These are phyloP conservation scores for Picea abies DNA, from an alignment of 83 land plant species.

Conservation along the genomic window DNA sequence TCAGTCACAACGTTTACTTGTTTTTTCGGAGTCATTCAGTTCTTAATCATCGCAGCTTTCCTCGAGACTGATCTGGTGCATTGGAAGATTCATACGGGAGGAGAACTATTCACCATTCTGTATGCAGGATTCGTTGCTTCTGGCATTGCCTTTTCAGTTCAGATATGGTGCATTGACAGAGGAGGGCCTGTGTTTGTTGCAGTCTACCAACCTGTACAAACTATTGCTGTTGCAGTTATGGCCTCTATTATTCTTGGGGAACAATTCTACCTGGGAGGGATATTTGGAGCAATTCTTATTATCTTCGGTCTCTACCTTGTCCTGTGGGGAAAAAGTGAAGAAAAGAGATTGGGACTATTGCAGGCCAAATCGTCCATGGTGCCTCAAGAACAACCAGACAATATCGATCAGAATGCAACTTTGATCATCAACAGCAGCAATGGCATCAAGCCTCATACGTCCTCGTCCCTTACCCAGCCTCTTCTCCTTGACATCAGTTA, in stretches of 20 bases:
- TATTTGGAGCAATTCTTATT: conserved; percentile 77
- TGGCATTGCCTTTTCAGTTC: conserved; percentile 58
- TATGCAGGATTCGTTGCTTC: conserved; percentile 76
- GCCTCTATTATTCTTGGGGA: conserved; percentile 61
- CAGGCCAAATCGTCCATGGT: neutral
- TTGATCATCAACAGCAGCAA: neutral
- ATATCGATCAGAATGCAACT: neutral
- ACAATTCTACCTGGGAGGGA: conserved; percentile 61
- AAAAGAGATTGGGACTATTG: conserved; percentile 28
- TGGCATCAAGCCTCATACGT: neutral
- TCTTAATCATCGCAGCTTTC: conserved; percentile 52
- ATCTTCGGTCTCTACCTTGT: conserved; percentile 74
- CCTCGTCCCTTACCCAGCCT: conserved; percentile 11
- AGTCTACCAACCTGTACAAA: conserved; percentile 73
- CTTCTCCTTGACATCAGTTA: conserved; percentile 8
- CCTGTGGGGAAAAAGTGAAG: conserved; percentile 77
- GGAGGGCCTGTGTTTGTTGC: conserved; percentile 71
- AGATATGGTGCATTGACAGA: conserved; percentile 75
- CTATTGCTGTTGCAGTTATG: conserved; percentile 62
- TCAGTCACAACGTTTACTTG: conserved; percentile 66
- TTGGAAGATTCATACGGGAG: conserved; percentile 58
- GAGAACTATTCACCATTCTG: conserved; percentile 54
- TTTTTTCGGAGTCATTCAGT: conserved; percentile 66
- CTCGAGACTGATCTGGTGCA: conserved; percentile 40
- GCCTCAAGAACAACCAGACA: neutral